These are phyloP conservation scores for Cajanus cajan DNA, from an alignment of 306 rosid genomes.

Conservation along the genomic window DNA sequence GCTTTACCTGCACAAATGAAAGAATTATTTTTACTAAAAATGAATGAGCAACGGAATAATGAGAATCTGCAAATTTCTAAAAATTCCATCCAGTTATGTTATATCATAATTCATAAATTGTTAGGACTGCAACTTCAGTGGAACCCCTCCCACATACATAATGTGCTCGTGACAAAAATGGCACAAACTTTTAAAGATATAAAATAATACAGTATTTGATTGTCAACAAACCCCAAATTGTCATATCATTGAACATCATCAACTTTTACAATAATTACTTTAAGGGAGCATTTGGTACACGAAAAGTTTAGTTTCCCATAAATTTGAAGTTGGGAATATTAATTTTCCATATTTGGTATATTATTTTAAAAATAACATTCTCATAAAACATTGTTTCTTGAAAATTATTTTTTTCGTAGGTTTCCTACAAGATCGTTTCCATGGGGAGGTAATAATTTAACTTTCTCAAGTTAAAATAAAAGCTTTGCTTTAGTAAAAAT, in stretches of 20 bases:
- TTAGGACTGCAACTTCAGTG: slow-evolving; percentile 2
- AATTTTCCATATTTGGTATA: too few species aligned
- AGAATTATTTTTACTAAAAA: background rate
- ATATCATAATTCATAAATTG: background rate
- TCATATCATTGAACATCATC: background rate
- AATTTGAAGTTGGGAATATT: too few species aligned
- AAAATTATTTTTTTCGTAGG: too few species aligned
- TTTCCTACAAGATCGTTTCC: too few species aligned
- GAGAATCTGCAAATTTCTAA: background rate
- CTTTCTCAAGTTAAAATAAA: too few species aligned
- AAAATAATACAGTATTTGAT: background rate
- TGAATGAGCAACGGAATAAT: slow-evolving; percentile 1
- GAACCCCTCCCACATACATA: background rate
- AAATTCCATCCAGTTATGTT: background rate
- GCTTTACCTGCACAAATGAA: slow-evolving; percentile 29
- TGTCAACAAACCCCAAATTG: background rate
- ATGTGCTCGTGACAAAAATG: background rate
- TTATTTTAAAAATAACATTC: too few species aligned
- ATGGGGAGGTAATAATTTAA: too few species aligned
- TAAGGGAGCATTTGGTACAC: too few species aligned
- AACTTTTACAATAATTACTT: background rate
- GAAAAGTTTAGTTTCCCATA: too few species aligned
- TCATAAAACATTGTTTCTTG: too few species aligned
- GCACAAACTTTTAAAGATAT: background rate
- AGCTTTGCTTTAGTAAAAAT: too few species aligned